Evolutionary conservation across 257 asterid genomes (phyloP).

Genomic region (Forsythia viridissima): DNA sequence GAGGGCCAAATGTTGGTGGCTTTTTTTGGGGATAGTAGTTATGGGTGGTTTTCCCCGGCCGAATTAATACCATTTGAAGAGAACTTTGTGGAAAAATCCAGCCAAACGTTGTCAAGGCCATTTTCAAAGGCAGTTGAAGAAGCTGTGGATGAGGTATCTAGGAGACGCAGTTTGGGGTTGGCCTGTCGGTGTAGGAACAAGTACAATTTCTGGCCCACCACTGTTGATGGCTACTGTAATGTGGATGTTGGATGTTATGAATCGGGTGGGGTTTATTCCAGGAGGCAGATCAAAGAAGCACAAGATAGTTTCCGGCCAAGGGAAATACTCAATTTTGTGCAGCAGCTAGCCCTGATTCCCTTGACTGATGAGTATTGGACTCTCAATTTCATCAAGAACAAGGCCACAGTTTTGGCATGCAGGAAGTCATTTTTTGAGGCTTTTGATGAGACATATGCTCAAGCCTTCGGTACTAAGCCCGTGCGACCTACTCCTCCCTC

Average conservation of each 20-base stretch:
- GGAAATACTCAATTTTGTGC: constrained; percentile 55
- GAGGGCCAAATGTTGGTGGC: constrained; percentile 86
- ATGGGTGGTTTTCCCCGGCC: constrained; percentile 85
- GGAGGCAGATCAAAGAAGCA: constrained; percentile 67
- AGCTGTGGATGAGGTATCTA: constrained; percentile 78
- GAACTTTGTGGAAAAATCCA: constrained; percentile 69
- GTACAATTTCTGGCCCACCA: constrained; percentile 57
- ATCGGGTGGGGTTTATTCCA: constrained; percentile 53
- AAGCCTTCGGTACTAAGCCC: constrained; percentile 78
- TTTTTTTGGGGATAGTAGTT: constrained; percentile 88
- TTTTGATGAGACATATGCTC: constrained; percentile 88
- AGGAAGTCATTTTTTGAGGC: constrained; percentile 83
- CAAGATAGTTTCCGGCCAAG: constrained; percentile 60
- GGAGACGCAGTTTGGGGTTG: constrained; percentile 72
- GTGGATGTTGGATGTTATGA: constrained; percentile 76
- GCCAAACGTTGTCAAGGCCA: constrained; percentile 50
- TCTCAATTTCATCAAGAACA: constrained; percentile 60
- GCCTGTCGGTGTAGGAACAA: constrained; percentile 72
- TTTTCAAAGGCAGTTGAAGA: constrained; percentile 78
- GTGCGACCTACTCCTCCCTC: constrained; percentile 56
- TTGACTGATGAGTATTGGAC: constrained; percentile 31
- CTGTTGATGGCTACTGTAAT: constrained; percentile 54
- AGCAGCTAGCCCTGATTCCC: constrained; percentile 62
- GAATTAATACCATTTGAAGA: constrained; percentile 81
- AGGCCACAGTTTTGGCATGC: constrained; percentile 64